phyloP scores from a whole-genome alignment of 495 filamentous ascomycete genomes.

The Xylaria castorea region DNA sequence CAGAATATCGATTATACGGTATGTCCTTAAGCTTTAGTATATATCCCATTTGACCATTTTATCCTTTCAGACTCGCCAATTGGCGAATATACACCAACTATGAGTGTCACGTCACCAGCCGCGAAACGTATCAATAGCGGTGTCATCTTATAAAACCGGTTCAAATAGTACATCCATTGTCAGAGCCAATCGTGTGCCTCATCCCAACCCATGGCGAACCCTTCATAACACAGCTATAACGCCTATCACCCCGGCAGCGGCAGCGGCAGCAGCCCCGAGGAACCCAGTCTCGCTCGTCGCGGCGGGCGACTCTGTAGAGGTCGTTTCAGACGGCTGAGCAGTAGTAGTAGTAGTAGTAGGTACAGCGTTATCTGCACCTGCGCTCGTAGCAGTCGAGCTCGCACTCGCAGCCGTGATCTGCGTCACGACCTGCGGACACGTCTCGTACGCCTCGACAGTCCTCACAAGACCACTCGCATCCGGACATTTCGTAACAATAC shows the following conservation, averaged over 20 bases:
- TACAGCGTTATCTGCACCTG: neutral
- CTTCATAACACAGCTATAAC: conserved; percentile 22
- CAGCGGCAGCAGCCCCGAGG: conserved; percentile 25
- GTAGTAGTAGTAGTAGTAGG: conserved; percentile 4
- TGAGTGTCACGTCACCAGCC: neutral
- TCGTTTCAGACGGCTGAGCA: neutral
- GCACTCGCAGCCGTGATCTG: conserved; percentile 1
- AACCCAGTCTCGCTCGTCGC: conserved; percentile 14
- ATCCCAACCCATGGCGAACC: neutral
- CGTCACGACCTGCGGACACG: conserved; percentile 22
- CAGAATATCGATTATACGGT: neutral
- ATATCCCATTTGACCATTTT: neutral
- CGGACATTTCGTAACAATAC: conserved; percentile 16
- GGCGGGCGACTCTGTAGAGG: neutral
- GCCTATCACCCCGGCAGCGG: conserved; percentile 21
- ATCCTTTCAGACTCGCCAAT: neutral
- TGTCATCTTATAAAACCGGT: no score
- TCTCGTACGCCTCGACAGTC: conserved; percentile 28
- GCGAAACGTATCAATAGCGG: neutral
- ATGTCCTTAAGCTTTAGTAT: neutral
- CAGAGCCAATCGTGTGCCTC: neutral
- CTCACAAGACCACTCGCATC: conserved; percentile 13
- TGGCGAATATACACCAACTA: neutral
- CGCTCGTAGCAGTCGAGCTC: neutral
- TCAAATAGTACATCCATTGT: neutral